phyloP scores from a whole-genome alignment of 2,329 filamentous ascomycete species.

The Colletotrichum echinochloae region DNA sequence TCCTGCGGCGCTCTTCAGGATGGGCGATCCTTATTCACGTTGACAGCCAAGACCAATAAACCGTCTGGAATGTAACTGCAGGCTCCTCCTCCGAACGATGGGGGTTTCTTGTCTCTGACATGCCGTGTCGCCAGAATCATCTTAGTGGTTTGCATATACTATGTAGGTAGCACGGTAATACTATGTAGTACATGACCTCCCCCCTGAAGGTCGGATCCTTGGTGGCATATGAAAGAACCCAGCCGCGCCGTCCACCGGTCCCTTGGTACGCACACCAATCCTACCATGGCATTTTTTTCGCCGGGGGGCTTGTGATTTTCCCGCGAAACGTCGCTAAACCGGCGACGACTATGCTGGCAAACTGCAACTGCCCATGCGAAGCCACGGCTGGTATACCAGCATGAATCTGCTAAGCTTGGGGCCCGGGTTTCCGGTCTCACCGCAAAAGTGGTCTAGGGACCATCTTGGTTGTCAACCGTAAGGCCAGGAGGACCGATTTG shows the following conservation, averaged over 20 bases:
- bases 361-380: slow-evolving; percentile 25
- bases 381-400: slow-evolving; percentile 5
- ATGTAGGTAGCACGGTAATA: too few species aligned
- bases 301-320: background rate
- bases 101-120: background rate
- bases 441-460: background rate
- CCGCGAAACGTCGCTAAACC: slow-evolving; percentile 8
- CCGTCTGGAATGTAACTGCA: background rate
- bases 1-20: slow-evolving; percentile 1
- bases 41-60: slow-evolving; percentile 14
- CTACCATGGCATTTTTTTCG: background rate
- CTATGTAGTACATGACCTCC: slow-evolving; percentile 17
- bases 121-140: slow-evolving; percentile 4
- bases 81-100: background rate
- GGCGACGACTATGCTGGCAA: slow-evolving; percentile 17
- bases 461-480: background rate
- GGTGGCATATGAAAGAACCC: slow-evolving; percentile 3
- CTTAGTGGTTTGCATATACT: slow-evolving; percentile 12
- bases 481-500: background rate
- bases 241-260: slow-evolving; percentile 7
- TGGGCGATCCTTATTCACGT: slow-evolving; percentile 3
- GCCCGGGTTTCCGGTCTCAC: slow-evolving; percentile 13
- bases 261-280: background rate
- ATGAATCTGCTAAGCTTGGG: slow-evolving; percentile 30
- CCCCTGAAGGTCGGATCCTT: slow-evolving; percentile 12